phyloP scores from a whole-genome alignment of 2,329 filamentous ascomycete genomes.

The Hymenoscyphus albidus region DNA sequence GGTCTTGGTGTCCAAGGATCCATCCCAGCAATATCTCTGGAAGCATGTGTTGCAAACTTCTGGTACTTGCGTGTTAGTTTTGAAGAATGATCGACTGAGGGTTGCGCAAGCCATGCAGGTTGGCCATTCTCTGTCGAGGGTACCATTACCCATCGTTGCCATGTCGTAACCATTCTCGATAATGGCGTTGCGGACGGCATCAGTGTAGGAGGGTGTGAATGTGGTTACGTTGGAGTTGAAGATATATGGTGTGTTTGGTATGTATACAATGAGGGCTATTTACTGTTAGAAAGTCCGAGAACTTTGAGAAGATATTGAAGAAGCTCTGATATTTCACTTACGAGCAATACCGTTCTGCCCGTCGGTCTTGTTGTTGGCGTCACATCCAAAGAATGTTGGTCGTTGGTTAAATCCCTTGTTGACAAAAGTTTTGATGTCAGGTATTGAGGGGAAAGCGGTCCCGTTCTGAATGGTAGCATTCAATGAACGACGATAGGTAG shows the following conservation, averaged over 20 bases:
- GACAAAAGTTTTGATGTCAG: slow-evolving; percentile 72
- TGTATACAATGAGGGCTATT: slow-evolving; percentile 70
- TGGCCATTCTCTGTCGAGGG: slow-evolving; percentile 70
- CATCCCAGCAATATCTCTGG: slow-evolving; percentile 85
- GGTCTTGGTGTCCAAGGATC: slow-evolving; percentile 37
- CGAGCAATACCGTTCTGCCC: slow-evolving; percentile 39
- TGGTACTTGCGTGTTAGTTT: slow-evolving; percentile 67
- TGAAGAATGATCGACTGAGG: slow-evolving; percentile 68
- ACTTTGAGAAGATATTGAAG: background rate
- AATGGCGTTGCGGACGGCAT: slow-evolving; percentile 68
- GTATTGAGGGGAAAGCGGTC: slow-evolving; percentile 68
- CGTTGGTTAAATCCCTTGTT: slow-evolving; percentile 70
- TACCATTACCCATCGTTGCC: slow-evolving; percentile 78
- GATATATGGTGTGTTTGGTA: slow-evolving; percentile 81
- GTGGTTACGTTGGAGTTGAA: slow-evolving; percentile 76
- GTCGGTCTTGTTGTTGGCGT: slow-evolving; percentile 57
- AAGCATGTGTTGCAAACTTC: slow-evolving; percentile 75
- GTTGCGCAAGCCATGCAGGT: slow-evolving; percentile 86
- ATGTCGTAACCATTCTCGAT: slow-evolving; percentile 84
- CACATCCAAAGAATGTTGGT: slow-evolving; percentile 79
- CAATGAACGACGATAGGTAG: slow-evolving; percentile 66
- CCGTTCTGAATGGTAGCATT: slow-evolving; percentile 57
- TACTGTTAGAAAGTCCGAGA: background rate
- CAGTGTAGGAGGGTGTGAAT: slow-evolving; percentile 62
- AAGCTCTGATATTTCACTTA: background rate